A percentile compares a stretch with the other conserved stretches of the same genome.
Evolutionary conservation across 2,329 filamentous ascomycete species (phyloP).

Genomic region (Ophiocordyceps camponoti-saundersi): DNA sequence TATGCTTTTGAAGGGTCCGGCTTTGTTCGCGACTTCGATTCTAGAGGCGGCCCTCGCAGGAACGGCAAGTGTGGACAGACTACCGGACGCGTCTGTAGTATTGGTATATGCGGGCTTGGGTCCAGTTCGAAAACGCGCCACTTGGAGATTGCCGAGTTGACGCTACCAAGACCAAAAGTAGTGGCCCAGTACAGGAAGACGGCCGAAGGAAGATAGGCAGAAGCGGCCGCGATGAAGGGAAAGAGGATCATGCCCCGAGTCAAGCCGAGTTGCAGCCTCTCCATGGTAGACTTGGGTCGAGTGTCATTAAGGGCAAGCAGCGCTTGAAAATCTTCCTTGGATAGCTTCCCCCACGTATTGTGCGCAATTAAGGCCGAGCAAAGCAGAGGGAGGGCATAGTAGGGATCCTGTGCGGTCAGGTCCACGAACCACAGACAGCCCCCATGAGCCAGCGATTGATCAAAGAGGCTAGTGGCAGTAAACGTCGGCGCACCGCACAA

Average conservation of each 20-base stretch:
- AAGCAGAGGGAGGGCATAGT: constrained; percentile 25
- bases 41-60: constrained; percentile 4
- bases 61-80: constrained; percentile 5
- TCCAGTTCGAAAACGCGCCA: constrained; percentile 5
- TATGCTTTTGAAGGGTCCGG: background rate
- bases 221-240: constrained; percentile 16
- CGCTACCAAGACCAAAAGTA: constrained; percentile 16
- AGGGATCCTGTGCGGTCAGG: constrained; percentile 33
- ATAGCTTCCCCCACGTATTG: constrained; percentile 13
- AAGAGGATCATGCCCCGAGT: constrained; percentile 14
- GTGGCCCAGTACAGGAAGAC: constrained; percentile 23
- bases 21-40: background rate
- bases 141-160: constrained; percentile 15
- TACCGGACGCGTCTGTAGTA: background rate
- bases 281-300: constrained; percentile 5
- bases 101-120: background rate
- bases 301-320: constrained; percentile 8
- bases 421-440: constrained; percentile 40
- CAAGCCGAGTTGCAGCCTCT: constrained; percentile 10
- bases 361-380: constrained; percentile 13
- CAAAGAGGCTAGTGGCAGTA: constrained; percentile 9
- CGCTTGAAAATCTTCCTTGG: constrained; percentile 10
- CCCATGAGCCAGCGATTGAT: constrained; percentile 26
- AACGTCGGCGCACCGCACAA: constrained; percentile 16
- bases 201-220: constrained; percentile 19